Evolutionary conservation across 352 stramenopile genomes (phyloP), one percentile per base, ranked within the genome.

Genomic region (Pythium aphanidermatum): DNA sequence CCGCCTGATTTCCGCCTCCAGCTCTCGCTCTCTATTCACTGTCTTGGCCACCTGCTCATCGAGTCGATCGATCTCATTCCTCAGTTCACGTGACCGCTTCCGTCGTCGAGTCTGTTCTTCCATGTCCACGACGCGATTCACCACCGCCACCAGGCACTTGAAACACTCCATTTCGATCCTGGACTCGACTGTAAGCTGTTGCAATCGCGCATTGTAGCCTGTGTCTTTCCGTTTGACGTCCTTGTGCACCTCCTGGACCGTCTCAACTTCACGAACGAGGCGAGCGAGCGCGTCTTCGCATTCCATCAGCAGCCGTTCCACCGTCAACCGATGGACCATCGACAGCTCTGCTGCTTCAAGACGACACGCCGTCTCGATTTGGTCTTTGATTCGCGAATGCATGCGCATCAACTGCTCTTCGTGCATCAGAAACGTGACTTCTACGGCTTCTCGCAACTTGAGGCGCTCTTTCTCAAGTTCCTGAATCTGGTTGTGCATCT

Each of bases 91-190:
- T 1, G 58, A 60, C 4, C 53, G 60, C 28, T 38, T 38, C 0
- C 47, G 45, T 21, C 39, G 20, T 17, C 26, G 26, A 20, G 32
- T 21, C 20, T 75, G 68, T 16, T 74, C 54, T 11, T 62, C 63
- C 17, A 52, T 58, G 17, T 85, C 75, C 5, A 82, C 62, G 2
- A 82, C 58, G 17, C 50, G 58, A 39, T 83, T 74, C 20, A 84
- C 60, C 16, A 82, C 52, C 0, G 16, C 31, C 5, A 49, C 28
- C 21, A 88, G 20, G 21, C 74, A 72, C 25, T 38, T 48, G 34
- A 54, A 46, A 5, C 41, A 26, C 21, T 70, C 57, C 11, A 55
- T 26, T 19, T 74, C 60, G 2, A 51, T 26, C 2, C 47, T 37
- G 23, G 54, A 59, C 0, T 58, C 56, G 17, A 33, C 38, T 13